Base-by-base conservation (phyloP, 225 moss, liverwort and hornwort species). In the Neckera pumila region DNA sequence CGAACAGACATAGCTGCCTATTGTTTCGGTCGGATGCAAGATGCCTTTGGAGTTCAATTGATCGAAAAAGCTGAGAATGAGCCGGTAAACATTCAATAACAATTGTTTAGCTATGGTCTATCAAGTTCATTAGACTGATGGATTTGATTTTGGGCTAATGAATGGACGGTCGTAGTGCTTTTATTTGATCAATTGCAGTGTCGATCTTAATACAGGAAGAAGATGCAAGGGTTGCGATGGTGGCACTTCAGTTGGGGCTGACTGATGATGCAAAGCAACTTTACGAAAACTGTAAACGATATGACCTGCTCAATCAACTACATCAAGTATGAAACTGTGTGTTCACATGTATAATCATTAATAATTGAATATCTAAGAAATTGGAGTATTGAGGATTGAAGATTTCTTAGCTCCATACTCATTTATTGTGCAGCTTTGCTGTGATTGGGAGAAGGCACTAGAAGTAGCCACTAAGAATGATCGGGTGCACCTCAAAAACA, bases 401-500 rank as follows among this genome's bases (percentile, higher is more conserved):
- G 47, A 31, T 51, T 43, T 82, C 58, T 82, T 40, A 90, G 64
- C 84, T 81, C 31, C 57, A 53, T 59, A n/a, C 59, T 65, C 43
- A 58, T 80, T 71, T 27, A 56, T 83, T 92, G 83, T 84, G 78
- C 95, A 98, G 97, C 91, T 86, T 81, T 96, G 94, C 92, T 94
- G 97, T 81, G 94, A 97, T 78, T 99, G 99, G 99, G 97, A 97
- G 82, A 96, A 97, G 80, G 99, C 99, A 81, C 85, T 96, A 80
- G 97, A 96, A 31, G 87, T 96, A 76, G 96, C 99, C 62, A 93
- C 96, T 83, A 93, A 94, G 82, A 86, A 93, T 86, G 99, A 99
- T 84, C 96, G 95, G 22, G 92, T 97, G 54, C 94, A 99, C 86
- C 91, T 99, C 72, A 99, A 95, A 85, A 94, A 91, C 59, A 99